phyloP scores from a whole-genome alignment of 2,329 filamentous ascomycete species.

The Exophiala lecanii-corni region DNA sequence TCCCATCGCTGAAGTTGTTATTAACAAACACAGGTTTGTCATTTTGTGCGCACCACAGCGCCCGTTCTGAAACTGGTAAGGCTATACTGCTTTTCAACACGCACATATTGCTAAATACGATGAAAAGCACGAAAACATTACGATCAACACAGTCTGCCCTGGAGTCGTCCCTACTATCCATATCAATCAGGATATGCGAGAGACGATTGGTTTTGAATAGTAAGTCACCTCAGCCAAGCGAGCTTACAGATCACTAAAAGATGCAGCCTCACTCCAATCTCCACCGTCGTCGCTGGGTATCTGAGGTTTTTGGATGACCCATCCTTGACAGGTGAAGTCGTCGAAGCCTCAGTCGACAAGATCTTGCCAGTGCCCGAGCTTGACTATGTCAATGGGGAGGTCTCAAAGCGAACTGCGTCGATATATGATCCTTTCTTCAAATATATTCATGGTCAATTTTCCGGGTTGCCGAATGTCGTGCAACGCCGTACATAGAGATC shows the following conservation, averaged over 20 bases:
- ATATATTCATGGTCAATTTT: conserved; percentile 42
- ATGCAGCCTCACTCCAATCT: conserved; percentile 37
- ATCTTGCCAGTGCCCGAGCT: conserved; percentile 1
- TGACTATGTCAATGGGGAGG: conserved; percentile 10
- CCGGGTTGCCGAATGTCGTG: no score
- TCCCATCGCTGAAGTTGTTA: conserved; percentile 17
- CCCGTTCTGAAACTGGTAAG: conserved; percentile 35
- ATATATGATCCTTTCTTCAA: conserved; percentile 49
- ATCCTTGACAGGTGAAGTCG: conserved; percentile 39
- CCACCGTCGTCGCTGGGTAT: conserved; percentile 45
- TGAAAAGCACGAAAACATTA: conserved; percentile 42
- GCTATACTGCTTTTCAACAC: background rate
- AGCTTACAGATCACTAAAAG: background rate
- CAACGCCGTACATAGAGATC: no score
- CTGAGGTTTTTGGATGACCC: conserved; percentile 44
- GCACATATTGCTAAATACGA: background rate
- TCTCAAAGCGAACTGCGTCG: conserved; percentile 41
- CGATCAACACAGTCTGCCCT: conserved; percentile 47
- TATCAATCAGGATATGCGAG: conserved; percentile 42
- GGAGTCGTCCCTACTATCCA: conserved; percentile 45
- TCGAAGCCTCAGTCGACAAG: conserved; percentile 32
- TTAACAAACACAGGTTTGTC: conserved; percentile 18
- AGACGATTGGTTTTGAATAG: no score
- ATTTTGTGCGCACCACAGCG: conserved; percentile 39
- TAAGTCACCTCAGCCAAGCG: no score